A percentile compares a stretch with the other conserved stretches of the same genome.
Conservation (phyloP, 805 yeast species). For the Candida silvicultrix region DNA sequence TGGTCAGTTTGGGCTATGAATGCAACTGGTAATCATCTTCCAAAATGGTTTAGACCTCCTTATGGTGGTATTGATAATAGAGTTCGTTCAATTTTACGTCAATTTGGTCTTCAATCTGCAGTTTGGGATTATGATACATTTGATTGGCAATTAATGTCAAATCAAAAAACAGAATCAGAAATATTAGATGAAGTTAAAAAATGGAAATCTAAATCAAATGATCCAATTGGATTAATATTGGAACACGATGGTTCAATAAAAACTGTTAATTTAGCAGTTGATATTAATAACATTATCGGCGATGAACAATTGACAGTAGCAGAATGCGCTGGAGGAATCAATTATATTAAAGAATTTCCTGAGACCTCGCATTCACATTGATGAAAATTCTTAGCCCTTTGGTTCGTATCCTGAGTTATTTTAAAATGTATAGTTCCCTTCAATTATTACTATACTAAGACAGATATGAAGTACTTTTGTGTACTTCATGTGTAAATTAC, state of each 20-base stretch:
- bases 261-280: slow-evolving; percentile 67
- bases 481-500: too few species aligned
- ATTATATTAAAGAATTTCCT: slow-evolving; percentile 39
- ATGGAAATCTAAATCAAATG: slow-evolving; percentile 36
- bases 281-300: slow-evolving; percentile 50
- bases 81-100: slow-evolving; percentile 69
- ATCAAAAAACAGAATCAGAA: slow-evolving; percentile 42
- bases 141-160: slow-evolving; percentile 75
- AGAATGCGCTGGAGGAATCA: slow-evolving; percentile 63
- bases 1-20: slow-evolving; percentile 99
- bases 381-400: too few species aligned
- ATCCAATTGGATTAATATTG: slow-evolving; percentile 58
- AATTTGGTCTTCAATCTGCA: slow-evolving; percentile 82
- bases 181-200: slow-evolving; percentile 48
- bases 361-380: background rate
- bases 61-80: slow-evolving; percentile 92
- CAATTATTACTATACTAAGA: too few species aligned
- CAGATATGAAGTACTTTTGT: too few species aligned
- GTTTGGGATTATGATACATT: slow-evolving; percentile 89
- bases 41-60: slow-evolving; percentile 95
- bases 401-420: too few species aligned
- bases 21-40: slow-evolving; percentile 82
- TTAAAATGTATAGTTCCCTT: too few species aligned
- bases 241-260: slow-evolving; percentile 75
- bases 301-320: slow-evolving; percentile 69